Conservation (phyloP, 805 yeast species). For the Candida insectalens region DNA sequence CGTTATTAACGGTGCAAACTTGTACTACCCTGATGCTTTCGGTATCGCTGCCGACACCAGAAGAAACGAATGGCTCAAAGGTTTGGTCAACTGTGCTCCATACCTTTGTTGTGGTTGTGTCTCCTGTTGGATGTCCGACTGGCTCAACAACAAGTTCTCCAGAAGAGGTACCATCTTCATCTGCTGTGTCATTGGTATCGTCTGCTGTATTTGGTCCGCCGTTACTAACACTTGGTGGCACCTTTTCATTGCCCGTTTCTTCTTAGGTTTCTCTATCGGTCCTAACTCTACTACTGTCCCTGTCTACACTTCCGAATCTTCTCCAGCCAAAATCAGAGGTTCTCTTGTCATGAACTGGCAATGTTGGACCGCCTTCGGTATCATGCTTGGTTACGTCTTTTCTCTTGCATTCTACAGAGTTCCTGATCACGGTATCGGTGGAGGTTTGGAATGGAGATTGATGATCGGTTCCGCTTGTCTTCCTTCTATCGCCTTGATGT, state of each 20-base stretch:
- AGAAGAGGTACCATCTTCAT: slow-evolving; percentile 60
- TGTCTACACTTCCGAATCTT: slow-evolving; percentile 58
- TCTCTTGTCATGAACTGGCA: slow-evolving; percentile 69
- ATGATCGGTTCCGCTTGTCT: slow-evolving; percentile 62
- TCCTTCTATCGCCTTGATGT: slow-evolving; percentile 51
- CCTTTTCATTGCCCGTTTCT: slow-evolving; percentile 55
- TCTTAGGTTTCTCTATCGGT: slow-evolving; percentile 61
- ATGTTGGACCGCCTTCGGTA: slow-evolving; percentile 66
- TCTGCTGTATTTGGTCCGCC: slow-evolving; percentile 64
- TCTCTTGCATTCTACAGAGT: slow-evolving; percentile 54
- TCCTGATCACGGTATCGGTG: slow-evolving; percentile 32
- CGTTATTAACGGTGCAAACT: slow-evolving; percentile 63
- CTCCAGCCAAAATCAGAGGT: slow-evolving; percentile 56
- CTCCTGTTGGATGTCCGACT: slow-evolving; percentile 58
- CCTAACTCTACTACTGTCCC: slow-evolving; percentile 73
- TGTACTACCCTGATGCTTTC: slow-evolving; percentile 48
- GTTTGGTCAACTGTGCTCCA: slow-evolving; percentile 62
- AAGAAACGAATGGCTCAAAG: slow-evolving; percentile 47
- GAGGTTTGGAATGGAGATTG: slow-evolving; percentile 58
- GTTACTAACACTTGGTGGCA: slow-evolving; percentile 57
- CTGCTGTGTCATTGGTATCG: slow-evolving; percentile 50
- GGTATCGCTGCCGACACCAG: slow-evolving; percentile 38
- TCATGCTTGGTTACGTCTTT: slow-evolving; percentile 61
- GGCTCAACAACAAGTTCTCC: slow-evolving; percentile 44
- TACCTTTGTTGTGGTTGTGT: slow-evolving; percentile 53